Percentiles rank a stretch among this genome's conserved stretches.
These are phyloP conservation scores for Fusarium burgessii DNA, from an alignment of 2,329 filamentous ascomycete species.

Conservation along the genomic window DNA sequence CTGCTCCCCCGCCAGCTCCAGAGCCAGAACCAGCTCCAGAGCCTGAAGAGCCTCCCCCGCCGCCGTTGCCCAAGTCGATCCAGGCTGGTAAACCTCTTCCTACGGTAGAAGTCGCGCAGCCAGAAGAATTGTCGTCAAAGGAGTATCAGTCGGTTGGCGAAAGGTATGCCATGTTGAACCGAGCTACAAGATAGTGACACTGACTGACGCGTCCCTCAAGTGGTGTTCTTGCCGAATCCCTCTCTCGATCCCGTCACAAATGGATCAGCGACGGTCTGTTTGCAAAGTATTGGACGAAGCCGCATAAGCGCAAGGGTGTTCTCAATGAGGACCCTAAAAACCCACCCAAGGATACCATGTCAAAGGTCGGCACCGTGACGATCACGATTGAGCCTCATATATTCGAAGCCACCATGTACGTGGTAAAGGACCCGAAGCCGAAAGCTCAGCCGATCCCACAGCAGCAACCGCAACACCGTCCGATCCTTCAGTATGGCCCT, in stretches of 20 bases:
- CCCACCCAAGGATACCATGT: constrained; percentile 77
- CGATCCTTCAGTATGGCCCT: constrained; percentile 74
- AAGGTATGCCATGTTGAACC: constrained; percentile 61
- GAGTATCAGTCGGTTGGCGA: constrained; percentile 82
- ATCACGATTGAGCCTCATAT: constrained; percentile 85
- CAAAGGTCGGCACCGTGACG: constrained; percentile 77
- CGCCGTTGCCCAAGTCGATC: constrained; percentile 71
- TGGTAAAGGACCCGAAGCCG: constrained; percentile 73
- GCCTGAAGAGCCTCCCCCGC: constrained; percentile 50
- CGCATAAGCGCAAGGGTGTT: constrained; percentile 74
- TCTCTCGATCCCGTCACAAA: constrained; percentile 77
- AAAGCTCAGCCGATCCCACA: constrained; percentile 54
- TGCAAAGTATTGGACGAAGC: constrained; percentile 83
- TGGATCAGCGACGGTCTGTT: constrained; percentile 81
- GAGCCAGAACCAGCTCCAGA: constrained; percentile 41
- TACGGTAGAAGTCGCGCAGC: constrained; percentile 75
- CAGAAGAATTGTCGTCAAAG: constrained; percentile 69
- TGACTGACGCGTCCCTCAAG: constrained; percentile 57
- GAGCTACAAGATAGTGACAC: constrained; percentile 3
- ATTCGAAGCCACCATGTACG: constrained; percentile 80
- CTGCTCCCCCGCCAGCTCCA: constrained; percentile 52
- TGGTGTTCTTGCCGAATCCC: constrained; percentile 79
- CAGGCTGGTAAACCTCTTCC: constrained; percentile 76
- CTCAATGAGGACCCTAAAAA: constrained; percentile 74
- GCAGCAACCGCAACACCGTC: constrained; percentile 55